Conservation (phyloP, 495 filamentous ascomycete genomes). For the Parathielavia appendiculata region DNA sequence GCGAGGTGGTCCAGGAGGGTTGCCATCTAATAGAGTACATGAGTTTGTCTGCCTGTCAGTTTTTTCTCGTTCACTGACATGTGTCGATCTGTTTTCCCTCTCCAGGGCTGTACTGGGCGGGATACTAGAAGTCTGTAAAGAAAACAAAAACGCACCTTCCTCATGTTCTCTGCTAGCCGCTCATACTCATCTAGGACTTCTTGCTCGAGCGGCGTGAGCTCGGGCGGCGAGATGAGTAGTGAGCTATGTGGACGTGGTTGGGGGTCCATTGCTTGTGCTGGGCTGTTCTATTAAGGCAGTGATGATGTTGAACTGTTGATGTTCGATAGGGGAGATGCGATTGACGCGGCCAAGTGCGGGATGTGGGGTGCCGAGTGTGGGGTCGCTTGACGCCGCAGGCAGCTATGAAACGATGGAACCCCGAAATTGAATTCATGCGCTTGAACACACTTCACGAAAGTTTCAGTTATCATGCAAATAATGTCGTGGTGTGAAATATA, state of each 20-base stretch:
- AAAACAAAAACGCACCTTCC: conserved; percentile 56
- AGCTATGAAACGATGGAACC: neutral
- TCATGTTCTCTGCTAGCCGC: conserved; percentile 81
- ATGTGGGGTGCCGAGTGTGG: neutral
- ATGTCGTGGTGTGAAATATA: no score
- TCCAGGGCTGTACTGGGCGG: conserved; percentile 11
- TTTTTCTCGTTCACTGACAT: neutral
- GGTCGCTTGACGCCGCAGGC: neutral
- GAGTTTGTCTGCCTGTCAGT: neutral
- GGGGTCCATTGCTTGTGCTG: conserved; percentile 29
- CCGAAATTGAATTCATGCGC: no score
- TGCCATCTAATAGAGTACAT: conserved; percentile 49
- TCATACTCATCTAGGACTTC: conserved; percentile 93
- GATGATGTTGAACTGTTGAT: neutral
- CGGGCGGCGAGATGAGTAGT: conserved; percentile 38
- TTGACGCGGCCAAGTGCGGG: neutral
- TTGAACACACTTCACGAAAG: no score
- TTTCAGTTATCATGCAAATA: no score
- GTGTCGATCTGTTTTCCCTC: neutral
- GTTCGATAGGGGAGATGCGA: neutral
- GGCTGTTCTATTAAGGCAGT: neutral
- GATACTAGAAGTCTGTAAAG: conserved; percentile 2
- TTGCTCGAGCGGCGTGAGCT: conserved; percentile 77
- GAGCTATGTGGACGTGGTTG: conserved; percentile 16
- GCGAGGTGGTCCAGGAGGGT: conserved; percentile 56